A percentile compares a stretch with the other conserved stretches of the same genome.
These are phyloP conservation scores for Chytriomyces sp. DNA, from an alignment of 192 early-diverging fungal species.

Conservation along the genomic window DNA sequence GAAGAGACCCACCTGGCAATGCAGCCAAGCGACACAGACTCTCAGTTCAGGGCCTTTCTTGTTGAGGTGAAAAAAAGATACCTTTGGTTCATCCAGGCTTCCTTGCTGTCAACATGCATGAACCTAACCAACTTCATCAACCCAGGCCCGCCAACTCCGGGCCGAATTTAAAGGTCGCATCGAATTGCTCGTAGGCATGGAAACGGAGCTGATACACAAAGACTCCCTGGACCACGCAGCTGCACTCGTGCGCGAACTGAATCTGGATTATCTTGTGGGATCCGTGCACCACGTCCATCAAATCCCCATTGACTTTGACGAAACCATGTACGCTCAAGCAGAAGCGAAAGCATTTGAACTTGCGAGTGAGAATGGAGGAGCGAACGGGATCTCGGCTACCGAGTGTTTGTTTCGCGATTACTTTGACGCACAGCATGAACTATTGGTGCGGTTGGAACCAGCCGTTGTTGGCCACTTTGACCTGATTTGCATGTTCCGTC, in stretches of 20 bases:
- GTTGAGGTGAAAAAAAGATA: constrained; percentile 34
- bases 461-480: constrained; percentile 96
- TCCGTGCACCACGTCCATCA: constrained; percentile 87
- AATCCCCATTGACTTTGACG: constrained; percentile 84
- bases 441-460: constrained; percentile 76
- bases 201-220: constrained; percentile 83
- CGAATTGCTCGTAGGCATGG: constrained; percentile 79
- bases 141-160: constrained; percentile 74
- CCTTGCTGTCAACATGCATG: neutral
- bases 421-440: constrained; percentile 86
- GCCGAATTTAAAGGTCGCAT: constrained; percentile 59
- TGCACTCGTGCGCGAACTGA: constrained; percentile 50
- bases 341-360: constrained; percentile 33
- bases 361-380: constrained; percentile 10
- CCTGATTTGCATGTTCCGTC: constrained; percentile 82
- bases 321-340: constrained; percentile 61
- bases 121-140: neutral
- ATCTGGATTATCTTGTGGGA: constrained; percentile 88
- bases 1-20: constrained; percentile 82
- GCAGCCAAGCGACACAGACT: constrained; percentile 65
- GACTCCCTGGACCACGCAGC: constrained; percentile 57
- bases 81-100: neutral
- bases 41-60: constrained; percentile 71
- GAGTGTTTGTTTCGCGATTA: constrained; percentile 72
- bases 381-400: constrained; percentile 16